phyloP scores from a whole-genome alignment of 305 asterid species.

The Stenogyne calaminthoides region DNA sequence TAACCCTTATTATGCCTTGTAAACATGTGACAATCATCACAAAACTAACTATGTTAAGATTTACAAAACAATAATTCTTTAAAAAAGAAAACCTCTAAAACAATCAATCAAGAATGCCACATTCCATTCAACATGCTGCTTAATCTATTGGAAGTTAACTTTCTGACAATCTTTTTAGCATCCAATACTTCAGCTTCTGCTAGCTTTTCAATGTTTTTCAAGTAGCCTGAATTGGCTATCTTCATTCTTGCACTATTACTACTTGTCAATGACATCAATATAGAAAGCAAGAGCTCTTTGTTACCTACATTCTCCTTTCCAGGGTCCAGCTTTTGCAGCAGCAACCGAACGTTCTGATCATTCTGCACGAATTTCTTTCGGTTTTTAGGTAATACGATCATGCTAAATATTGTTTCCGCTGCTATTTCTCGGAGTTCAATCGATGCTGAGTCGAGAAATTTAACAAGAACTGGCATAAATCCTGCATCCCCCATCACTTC shows the following conservation, averaged over 20 bases:
- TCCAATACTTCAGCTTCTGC: constrained; percentile 78
- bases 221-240: constrained; percentile 66
- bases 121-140: constrained; percentile 60
- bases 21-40: neutral
- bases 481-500: constrained; percentile 77
- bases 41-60: constrained; percentile 23
- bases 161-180: constrained; percentile 81
- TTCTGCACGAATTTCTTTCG: too few species aligned
- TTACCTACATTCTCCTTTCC: constrained; percentile 61
- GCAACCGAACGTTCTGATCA: too few species aligned
- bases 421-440: constrained; percentile 61
- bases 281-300: constrained; percentile 64
- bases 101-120: constrained; percentile 76
- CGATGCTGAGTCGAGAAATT: constrained; percentile 57
- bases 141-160: constrained; percentile 56
- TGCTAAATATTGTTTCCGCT: constrained; percentile 55
- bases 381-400: too few species aligned
- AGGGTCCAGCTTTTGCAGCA: constrained; percentile 76
- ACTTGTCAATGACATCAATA: constrained; percentile 62
- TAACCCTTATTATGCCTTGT: constrained; percentile 3
- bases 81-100: neutral
- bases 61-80: constrained; percentile 7
- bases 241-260: constrained; percentile 82
- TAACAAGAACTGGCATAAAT: constrained; percentile 58
- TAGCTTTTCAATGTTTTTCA: constrained; percentile 69